Evolutionary conservation across 2,329 filamentous ascomycete species (phyloP).

Genomic region (Colletotrichum incanum): DNA sequence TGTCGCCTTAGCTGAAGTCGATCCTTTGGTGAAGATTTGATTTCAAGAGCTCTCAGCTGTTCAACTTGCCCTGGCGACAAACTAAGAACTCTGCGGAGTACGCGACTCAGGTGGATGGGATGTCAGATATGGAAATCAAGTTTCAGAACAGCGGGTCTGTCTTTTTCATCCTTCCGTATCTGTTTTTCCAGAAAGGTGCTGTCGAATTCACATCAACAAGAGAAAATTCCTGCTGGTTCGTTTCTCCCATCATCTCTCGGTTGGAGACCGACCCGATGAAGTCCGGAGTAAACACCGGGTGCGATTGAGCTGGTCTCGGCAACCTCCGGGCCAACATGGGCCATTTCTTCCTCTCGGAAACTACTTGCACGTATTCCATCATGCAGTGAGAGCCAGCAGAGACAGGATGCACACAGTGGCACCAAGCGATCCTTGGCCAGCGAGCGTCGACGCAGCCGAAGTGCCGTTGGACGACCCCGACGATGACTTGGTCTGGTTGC

Average conservation of each 20-base stretch:
- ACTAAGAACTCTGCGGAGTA: not conserved
- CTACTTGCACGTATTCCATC: not conserved
- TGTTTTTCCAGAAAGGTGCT: no score
- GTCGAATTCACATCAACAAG: not conserved
- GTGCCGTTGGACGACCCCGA: not conserved
- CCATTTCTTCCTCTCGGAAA: no score
- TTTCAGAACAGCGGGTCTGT: no score
- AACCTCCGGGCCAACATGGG: not conserved
- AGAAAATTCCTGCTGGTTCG: not conserved
- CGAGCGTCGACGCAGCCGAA: constrained; percentile 2
- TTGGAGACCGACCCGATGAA: not conserved
- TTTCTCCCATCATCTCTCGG: not conserved
- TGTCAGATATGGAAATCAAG: not conserved
- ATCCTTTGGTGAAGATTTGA: not conserved
- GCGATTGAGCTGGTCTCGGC: not conserved
- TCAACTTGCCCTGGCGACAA: not conserved
- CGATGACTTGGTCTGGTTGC: constrained; percentile 49
- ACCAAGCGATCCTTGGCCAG: not conserved
- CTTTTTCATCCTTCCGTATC: not conserved
- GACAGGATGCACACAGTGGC: constrained; percentile 13
- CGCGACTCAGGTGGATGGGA: not conserved
- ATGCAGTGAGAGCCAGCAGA: constrained; percentile 20
- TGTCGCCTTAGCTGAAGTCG: not conserved
- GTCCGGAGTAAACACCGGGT: not conserved
- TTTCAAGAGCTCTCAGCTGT: not conserved